A percentile compares a stretch with the other conserved stretches of the same genome.
Conservation (phyloP, 2,329 filamentous ascomycete species). For the Microcyclosporella mali region DNA sequence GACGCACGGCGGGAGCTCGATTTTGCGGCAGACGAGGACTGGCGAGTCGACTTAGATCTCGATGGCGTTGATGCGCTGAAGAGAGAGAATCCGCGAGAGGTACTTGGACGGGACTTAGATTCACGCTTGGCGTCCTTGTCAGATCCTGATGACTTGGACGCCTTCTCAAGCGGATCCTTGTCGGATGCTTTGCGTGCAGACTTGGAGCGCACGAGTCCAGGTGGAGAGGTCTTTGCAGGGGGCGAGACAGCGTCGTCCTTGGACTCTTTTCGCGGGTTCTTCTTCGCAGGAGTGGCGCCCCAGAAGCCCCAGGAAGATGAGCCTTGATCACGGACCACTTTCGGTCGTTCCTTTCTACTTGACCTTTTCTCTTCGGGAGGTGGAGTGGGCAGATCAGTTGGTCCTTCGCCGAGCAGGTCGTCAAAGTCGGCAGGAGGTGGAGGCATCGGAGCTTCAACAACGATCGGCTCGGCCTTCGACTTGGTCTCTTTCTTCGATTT, state of each 20-base stretch:
- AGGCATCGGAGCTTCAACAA: slow-evolving; percentile 15
- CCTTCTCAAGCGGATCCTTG: slow-evolving; percentile 47
- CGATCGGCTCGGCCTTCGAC: slow-evolving; percentile 34
- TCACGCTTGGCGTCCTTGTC: slow-evolving; percentile 57
- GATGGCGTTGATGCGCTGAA: slow-evolving; percentile 49
- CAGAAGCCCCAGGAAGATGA: slow-evolving; percentile 66
- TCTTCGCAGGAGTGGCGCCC: slow-evolving; percentile 45
- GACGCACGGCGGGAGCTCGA: slow-evolving; percentile 53
- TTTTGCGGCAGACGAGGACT: slow-evolving; percentile 38
- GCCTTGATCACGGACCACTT: slow-evolving; percentile 63
- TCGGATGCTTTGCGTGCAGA: slow-evolving; percentile 52
- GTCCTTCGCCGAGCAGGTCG: slow-evolving; percentile 28
- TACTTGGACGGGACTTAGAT: slow-evolving; percentile 46
- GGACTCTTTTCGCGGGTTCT: slow-evolving; percentile 44
- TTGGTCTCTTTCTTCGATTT: slow-evolving; percentile 30
- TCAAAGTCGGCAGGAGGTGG: slow-evolving; percentile 14
- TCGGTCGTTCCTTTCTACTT: slow-evolving; percentile 68
- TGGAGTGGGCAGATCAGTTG: slow-evolving; percentile 43
- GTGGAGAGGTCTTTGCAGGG: slow-evolving; percentile 33
- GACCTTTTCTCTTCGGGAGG: slow-evolving; percentile 45
- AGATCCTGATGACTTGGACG: slow-evolving; percentile 65
- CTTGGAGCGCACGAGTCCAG: slow-evolving; percentile 50
- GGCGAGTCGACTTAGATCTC: slow-evolving; percentile 61
- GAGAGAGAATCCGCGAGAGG: slow-evolving; percentile 53
- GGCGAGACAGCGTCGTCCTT: slow-evolving; percentile 36